Percentiles rank a stretch among this genome's conserved stretches.
phyloP scores from a whole-genome alignment of 2,329 filamentous ascomycete genomes.

The Epichloe elymi region DNA sequence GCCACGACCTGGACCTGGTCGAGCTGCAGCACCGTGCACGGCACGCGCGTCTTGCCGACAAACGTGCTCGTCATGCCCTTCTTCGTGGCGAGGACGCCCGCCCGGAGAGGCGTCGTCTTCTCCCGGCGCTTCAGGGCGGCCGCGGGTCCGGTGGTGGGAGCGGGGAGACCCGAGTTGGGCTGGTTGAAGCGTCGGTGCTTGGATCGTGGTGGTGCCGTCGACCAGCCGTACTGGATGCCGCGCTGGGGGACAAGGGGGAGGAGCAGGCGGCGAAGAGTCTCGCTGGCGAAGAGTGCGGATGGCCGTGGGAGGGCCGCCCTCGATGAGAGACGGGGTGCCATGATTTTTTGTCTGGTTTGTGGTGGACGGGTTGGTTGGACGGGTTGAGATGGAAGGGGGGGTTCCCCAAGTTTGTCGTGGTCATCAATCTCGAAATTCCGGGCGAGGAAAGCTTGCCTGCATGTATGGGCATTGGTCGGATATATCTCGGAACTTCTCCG shows the following conservation, averaged over 20 bases:
- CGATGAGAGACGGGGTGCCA: constrained; percentile 33
- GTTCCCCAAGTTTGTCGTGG: not conserved
- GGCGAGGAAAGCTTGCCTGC: not conserved
- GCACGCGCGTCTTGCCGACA: constrained; percentile 61
- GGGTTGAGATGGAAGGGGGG: too few species aligned
- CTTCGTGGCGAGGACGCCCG: constrained; percentile 77
- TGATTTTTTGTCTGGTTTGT: constrained; percentile 16
- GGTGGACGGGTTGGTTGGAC: too few species aligned
- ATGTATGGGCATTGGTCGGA: not conserved
- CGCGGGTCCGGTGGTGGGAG: constrained; percentile 42
- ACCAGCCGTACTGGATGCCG: constrained; percentile 48
- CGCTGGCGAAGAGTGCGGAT: constrained; percentile 14
- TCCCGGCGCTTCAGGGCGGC: constrained; percentile 47
- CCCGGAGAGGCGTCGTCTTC: constrained; percentile 50
- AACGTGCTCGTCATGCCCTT: constrained; percentile 93
- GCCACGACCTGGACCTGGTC: constrained; percentile 83
- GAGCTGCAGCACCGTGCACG: constrained; percentile 87
- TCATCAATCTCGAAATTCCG: not conserved
- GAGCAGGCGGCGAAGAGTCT: constrained; percentile 25
- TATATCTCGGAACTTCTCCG: constrained; percentile 6
- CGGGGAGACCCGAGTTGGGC: constrained; percentile 39
- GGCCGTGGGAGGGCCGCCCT: constrained; percentile 30
- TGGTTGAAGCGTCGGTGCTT: constrained; percentile 51
- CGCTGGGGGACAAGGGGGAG: constrained; percentile 31
- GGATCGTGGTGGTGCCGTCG: constrained; percentile 36